phyloP scores from a whole-genome alignment of 352 stramenopile genomes.

The Phytopythium aichiense region DNA sequence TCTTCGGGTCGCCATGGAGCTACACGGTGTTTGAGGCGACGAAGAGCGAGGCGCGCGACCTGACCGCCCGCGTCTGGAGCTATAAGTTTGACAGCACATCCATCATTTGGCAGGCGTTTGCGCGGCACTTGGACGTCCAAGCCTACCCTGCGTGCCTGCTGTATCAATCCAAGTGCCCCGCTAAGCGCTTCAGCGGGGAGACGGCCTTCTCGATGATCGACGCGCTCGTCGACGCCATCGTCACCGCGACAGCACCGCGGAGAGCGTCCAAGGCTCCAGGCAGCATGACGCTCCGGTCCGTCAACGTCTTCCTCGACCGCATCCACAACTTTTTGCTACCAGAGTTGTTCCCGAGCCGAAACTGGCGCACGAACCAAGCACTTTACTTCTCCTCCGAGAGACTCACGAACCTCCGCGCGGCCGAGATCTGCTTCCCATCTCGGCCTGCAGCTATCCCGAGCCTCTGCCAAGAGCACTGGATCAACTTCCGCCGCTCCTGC shows the following conservation, averaged over 20 bases:
- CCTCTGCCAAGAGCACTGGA: slow-evolving; percentile 22
- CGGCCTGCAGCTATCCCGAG: not conserved
- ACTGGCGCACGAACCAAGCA: slow-evolving; percentile 30
- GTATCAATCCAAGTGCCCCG: slow-evolving; percentile 15
- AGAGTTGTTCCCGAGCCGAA: slow-evolving; percentile 25
- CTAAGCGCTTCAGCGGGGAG: slow-evolving; percentile 10
- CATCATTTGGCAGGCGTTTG: slow-evolving; percentile 26
- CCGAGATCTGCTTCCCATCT: slow-evolving; percentile 18
- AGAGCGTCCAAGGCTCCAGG: not conserved
- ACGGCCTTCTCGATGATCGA: slow-evolving; percentile 35
- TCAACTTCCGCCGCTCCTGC: slow-evolving; percentile 17
- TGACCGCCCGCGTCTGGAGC: slow-evolving; percentile 19
- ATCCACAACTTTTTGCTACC: slow-evolving; percentile 37
- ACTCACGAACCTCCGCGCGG: slow-evolving; percentile 3
- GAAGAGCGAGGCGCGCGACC: slow-evolving; percentile 10
- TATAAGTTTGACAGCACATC: slow-evolving; percentile 43
- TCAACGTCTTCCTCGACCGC: slow-evolving; percentile 29
- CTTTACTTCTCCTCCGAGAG: slow-evolving; percentile 25
- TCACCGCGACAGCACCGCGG: not conserved
- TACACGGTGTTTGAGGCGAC: slow-evolving; percentile 24
- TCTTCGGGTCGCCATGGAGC: slow-evolving; percentile 27
- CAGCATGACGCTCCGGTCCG: slow-evolving; percentile 12
- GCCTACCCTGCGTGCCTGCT: slow-evolving; percentile 28
- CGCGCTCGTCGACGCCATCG: slow-evolving; percentile 18
- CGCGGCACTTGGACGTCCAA: slow-evolving; percentile 10